Evolutionary conservation across 2,329 filamentous ascomycete genomes (phyloP).

Genomic region (Alternaria triticimaculans): DNA sequence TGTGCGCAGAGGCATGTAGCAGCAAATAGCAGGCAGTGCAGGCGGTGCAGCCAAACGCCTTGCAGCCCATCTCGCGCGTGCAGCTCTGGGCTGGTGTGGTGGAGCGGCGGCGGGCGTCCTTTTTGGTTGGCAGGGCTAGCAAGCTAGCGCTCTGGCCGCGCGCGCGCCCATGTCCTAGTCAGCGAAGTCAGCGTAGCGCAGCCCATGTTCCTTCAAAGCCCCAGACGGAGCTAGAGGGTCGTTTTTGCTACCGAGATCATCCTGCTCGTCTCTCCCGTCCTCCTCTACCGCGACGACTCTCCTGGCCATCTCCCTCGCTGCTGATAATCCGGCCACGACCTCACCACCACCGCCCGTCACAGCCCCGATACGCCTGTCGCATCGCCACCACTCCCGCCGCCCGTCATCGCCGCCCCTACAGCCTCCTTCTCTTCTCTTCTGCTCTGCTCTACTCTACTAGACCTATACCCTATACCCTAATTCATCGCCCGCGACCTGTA

Average conservation of each 20-base stretch:
- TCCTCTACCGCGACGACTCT: slow-evolving; percentile 13
- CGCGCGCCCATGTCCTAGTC: slow-evolving; percentile 19
- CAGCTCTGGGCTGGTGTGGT: neutral
- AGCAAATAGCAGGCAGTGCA: neutral
- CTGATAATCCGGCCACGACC: slow-evolving; percentile 6
- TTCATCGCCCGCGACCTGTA: slow-evolving; percentile 1
- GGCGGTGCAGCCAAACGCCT: slow-evolving; percentile 1
- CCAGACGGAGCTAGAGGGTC: slow-evolving; percentile 26
- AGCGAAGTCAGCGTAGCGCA: neutral
- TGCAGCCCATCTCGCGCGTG: neutral
- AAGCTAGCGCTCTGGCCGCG: slow-evolving; percentile 26
- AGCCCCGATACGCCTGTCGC: slow-evolving; percentile 19
- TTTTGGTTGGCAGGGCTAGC: slow-evolving; percentile 26
- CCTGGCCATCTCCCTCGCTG: slow-evolving; percentile 10
- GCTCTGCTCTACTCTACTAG: neutral
- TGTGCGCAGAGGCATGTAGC: neutral
- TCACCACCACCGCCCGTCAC: slow-evolving; percentile 1
- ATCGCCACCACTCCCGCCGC: slow-evolving; percentile 15
- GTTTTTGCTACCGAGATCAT: slow-evolving; percentile 34
- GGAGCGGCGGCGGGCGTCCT: slow-evolving; percentile 6
- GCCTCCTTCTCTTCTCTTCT: slow-evolving; percentile 4
- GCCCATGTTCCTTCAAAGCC: slow-evolving; percentile 11
- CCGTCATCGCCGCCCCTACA: slow-evolving; percentile 12
- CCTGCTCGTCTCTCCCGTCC: slow-evolving; percentile 20
- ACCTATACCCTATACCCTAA: slow-evolving; percentile 4